phyloP scores from a whole-genome alignment of 805 yeast genomes.

The Barnettozyma siamensis region DNA sequence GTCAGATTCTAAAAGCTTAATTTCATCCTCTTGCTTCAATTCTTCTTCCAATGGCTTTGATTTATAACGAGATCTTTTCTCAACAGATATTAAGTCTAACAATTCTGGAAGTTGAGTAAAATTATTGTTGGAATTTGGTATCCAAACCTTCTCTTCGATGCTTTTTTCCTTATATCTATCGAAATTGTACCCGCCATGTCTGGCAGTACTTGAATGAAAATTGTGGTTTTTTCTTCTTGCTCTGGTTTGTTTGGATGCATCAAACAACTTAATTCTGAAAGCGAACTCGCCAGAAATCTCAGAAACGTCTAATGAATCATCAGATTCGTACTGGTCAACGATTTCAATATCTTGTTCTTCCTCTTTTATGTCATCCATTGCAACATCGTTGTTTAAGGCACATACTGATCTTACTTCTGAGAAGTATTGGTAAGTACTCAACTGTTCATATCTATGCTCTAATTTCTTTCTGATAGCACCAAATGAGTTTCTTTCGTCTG shows the following conservation, averaged over 20 bases:
- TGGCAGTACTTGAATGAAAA: not conserved
- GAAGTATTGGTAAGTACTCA: slow-evolving; percentile 40
- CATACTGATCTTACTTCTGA: slow-evolving; percentile 20
- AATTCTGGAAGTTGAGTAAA: slow-evolving; percentile 37
- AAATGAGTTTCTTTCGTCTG: slow-evolving; percentile 49
- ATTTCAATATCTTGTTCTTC: slow-evolving; percentile 17
- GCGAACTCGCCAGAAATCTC: slow-evolving; percentile 43
- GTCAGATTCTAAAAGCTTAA: too few species aligned
- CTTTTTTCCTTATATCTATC: not conserved
- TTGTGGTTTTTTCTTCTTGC: slow-evolving; percentile 14
- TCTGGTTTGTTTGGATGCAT: slow-evolving; percentile 22
- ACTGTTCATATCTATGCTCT: slow-evolving; percentile 40
- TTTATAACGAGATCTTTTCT: slow-evolving; percentile 28
- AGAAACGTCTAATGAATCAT: slow-evolving; percentile 48
- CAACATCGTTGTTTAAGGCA: slow-evolving; percentile 4
- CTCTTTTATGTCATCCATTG: slow-evolving; percentile 22
- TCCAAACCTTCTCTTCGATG: slow-evolving; percentile 30
- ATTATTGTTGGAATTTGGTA: slow-evolving; percentile 37
- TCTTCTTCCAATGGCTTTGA: slow-evolving; percentile 10
- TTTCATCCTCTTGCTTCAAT: not conserved
- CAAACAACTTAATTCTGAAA: slow-evolving; percentile 40
- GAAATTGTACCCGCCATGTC: not conserved
- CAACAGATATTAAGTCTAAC: slow-evolving; percentile 26
- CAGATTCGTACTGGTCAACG: slow-evolving; percentile 35
- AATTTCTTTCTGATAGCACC: slow-evolving; percentile 54